Percentiles rank a stretch among this genome's conserved stretches.
Conservation (phyloP, 1,139 yeast genomes). For the Magnusiomyces suaveolens region DNA sequence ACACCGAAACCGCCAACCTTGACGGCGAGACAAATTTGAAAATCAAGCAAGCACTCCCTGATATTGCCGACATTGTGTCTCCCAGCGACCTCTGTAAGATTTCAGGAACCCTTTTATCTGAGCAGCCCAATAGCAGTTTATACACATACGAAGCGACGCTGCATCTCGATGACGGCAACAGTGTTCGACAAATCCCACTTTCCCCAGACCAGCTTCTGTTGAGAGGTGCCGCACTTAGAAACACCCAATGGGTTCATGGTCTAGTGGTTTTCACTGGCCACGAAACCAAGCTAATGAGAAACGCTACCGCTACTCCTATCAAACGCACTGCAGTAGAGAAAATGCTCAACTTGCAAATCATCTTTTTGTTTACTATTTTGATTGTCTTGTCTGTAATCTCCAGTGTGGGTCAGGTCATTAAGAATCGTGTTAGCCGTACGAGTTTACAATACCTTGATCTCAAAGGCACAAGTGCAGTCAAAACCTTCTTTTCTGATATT, state of each 20-base stretch:
- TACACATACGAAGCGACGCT: constrained; percentile 93
- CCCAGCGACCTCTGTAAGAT: constrained; percentile 50
- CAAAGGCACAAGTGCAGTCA: constrained; percentile 58
- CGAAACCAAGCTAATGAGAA: constrained; percentile 95
- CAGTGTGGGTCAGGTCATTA: constrained; percentile 78
- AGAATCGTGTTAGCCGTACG: constrained; percentile 45
- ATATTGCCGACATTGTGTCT: constrained; percentile 65
- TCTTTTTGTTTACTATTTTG: constrained; percentile 75
- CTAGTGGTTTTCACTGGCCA: constrained; percentile 93
- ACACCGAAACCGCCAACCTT: constrained; percentile 91
- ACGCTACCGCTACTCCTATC: constrained; percentile 97
- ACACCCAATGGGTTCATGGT: constrained; percentile 94
- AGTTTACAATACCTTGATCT: constrained; percentile 55
- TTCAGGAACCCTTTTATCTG: constrained; percentile 59
- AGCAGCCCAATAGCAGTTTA: constrained; percentile 87
- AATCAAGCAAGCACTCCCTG: constrained; percentile 77
- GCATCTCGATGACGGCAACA: constrained; percentile 40
- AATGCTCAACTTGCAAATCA: constrained; percentile 83
- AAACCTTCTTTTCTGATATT: constrained; percentile 72
- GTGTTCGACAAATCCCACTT: constrained; percentile 45
- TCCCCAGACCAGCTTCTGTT: constrained; percentile 84
- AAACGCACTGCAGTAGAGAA: constrained; percentile 95
- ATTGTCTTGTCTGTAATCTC: constrained; percentile 69
- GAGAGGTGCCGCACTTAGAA: constrained; percentile 91
- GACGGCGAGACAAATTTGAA: constrained; percentile 97